Evolutionary conservation across 805 yeast genomes (phyloP).

Genomic region (Kregervanrija fluxuum): DNA sequence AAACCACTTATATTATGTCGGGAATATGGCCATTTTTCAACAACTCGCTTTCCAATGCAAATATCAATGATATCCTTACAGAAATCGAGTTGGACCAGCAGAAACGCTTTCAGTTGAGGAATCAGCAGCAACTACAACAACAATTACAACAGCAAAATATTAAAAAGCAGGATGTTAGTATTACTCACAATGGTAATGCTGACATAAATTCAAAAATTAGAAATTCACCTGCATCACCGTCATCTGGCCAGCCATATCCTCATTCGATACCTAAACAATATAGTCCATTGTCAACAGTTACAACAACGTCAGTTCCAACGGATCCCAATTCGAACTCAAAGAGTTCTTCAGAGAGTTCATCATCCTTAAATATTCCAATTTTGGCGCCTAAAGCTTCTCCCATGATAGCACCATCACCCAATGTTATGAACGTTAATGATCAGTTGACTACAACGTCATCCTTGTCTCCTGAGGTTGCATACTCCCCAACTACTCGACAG

Average conservation of each 20-base stretch:
- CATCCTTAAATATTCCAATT: slow-evolving; percentile 1
- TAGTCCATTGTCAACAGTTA: too few relatives aligned
- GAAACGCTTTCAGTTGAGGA: not conserved
- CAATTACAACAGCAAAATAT: too few relatives aligned
- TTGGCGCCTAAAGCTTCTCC: slow-evolving; percentile 2
- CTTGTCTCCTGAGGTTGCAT: slow-evolving; percentile 15
- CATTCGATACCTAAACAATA: too few relatives aligned
- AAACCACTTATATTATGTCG: slow-evolving; percentile 19
- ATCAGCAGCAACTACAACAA: not conserved
- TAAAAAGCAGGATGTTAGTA: too few relatives aligned
- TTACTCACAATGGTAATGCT: too few relatives aligned
- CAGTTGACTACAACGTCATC: slow-evolving; percentile 10
- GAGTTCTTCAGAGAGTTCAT: not conserved
- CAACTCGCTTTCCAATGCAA: slow-evolving; percentile 30
- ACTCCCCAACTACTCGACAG: slow-evolving; percentile 15
- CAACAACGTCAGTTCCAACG: too few relatives aligned
- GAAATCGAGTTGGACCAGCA: slow-evolving; percentile 28
- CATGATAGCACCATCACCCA: not conserved
- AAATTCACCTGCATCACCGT: too few relatives aligned
- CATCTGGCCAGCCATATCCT: too few relatives aligned
- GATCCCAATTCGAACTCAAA: not conserved
- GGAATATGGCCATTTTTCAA: slow-evolving; percentile 35
- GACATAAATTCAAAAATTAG: too few relatives aligned
- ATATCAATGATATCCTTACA: slow-evolving; percentile 29
- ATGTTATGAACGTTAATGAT: not conserved